Evolutionary conservation across 306 rosid genomes (phyloP).

Genomic region (Dicorynia guianensis): DNA sequence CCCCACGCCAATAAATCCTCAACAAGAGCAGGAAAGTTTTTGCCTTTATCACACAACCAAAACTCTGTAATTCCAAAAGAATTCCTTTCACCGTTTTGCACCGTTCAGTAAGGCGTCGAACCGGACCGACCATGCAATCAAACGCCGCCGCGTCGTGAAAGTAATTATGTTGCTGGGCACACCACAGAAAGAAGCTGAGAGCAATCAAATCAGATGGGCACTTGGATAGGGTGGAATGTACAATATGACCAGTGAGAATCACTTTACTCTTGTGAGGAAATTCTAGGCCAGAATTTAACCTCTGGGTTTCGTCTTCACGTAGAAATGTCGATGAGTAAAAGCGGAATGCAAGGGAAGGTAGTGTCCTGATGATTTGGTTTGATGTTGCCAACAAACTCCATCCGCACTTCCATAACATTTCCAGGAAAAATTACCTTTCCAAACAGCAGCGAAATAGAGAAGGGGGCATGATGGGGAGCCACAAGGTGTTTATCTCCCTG

Average conservation of each 20-base stretch:
- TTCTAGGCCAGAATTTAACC: background rate
- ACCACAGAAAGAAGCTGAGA: slow-evolving; percentile 61
- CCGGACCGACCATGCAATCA: slow-evolving; percentile 50
- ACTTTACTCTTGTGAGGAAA: slow-evolving; percentile 27
- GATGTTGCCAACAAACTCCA: slow-evolving; percentile 29
- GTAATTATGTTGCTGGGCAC: slow-evolving; percentile 52
- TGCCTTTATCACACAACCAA: slow-evolving; percentile 60
- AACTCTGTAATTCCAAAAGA: slow-evolving; percentile 45
- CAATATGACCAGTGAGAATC: slow-evolving; percentile 42
- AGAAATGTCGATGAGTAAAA: slow-evolving; percentile 19
- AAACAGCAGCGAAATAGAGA: background rate
- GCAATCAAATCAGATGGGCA: slow-evolving; percentile 67
- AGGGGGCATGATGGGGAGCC: too few relatives aligned
- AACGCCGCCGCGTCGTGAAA: slow-evolving; percentile 40
- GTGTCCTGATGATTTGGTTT: slow-evolving; percentile 25
- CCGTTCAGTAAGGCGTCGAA: slow-evolving; percentile 45
- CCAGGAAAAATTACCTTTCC: slow-evolving; percentile 23
- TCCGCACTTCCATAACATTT: slow-evolving; percentile 44
- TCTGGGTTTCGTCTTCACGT: slow-evolving; percentile 28
- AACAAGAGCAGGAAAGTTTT: slow-evolving; percentile 55
- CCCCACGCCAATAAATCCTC: slow-evolving; percentile 62
- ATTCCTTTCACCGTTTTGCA: slow-evolving; percentile 50
- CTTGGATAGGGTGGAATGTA: slow-evolving; percentile 46
- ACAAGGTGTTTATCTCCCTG: too few relatives aligned
- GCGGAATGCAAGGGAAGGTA: slow-evolving; percentile 17